These are phyloP conservation scores for Psophocarpus tetragonolobus DNA, from an alignment of 306 rosid genomes.

Conservation along the genomic window DNA sequence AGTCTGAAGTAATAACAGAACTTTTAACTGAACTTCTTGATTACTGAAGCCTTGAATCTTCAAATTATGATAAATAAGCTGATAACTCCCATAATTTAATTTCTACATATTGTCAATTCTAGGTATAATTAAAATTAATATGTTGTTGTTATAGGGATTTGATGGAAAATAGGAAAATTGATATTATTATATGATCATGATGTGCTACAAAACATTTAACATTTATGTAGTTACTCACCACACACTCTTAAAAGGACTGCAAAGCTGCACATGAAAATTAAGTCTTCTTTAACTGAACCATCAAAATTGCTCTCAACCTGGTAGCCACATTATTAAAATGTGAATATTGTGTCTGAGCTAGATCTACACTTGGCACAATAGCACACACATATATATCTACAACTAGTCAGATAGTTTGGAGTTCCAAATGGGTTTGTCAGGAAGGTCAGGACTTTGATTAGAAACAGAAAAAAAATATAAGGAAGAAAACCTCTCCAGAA, in stretches of 20 bases:
- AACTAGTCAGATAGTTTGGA: neutral
- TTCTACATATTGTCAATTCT: neutral
- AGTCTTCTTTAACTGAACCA: neutral
- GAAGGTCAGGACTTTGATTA: neutral
- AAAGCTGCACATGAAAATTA: neutral
- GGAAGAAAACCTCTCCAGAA: neutral
- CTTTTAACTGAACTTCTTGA: neutral
- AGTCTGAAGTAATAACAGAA: neutral
- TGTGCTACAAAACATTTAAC: neutral
- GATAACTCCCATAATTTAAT: neutral
- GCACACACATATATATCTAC: neutral
- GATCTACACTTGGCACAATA: neutral
- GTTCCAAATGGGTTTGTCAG: neutral
- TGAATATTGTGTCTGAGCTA: neutral
- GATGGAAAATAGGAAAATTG: neutral
- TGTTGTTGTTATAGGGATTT: neutral
- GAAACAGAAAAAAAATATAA: neutral
- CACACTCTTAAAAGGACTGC: neutral
- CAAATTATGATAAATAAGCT: neutral
- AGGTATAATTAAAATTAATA: neutral
- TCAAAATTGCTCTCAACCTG: neutral
- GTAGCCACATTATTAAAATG: neutral
- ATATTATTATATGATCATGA: neutral
- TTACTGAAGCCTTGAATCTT: neutral
- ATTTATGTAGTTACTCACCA: neutral